A percentile compares a stretch with the other conserved stretches of the same genome.
phyloP scores from a whole-genome alignment of 371 early-diverging fungal genomes.

The Lichtheimia ramosa region DNA sequence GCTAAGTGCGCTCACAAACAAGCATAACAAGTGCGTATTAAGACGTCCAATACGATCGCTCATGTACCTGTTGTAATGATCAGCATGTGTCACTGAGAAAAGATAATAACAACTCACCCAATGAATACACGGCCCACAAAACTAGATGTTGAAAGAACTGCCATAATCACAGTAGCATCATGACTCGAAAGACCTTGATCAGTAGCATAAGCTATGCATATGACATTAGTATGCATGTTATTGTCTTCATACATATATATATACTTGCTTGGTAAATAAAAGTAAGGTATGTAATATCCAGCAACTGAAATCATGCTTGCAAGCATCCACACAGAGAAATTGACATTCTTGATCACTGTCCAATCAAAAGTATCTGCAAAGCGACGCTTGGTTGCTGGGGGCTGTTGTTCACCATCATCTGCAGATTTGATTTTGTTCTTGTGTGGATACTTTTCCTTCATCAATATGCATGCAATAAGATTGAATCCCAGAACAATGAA shows the following conservation, averaged over 20 bases:
- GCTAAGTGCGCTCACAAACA: background rate
- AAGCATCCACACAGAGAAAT: slow-evolving; percentile 29
- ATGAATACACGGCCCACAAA: slow-evolving; percentile 47
- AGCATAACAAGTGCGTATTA: background rate
- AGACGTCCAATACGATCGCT: background rate
- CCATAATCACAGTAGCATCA: slow-evolving; percentile 14
- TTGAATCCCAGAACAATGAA: slow-evolving; percentile 37
- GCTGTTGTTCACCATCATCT: background rate
- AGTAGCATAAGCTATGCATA: slow-evolving; percentile 16
- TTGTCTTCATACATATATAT: no score
- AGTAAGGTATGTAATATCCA: slow-evolving; percentile 53
- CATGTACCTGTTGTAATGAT: background rate
- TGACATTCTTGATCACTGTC: slow-evolving; percentile 30
- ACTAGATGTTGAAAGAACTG: slow-evolving; percentile 39
- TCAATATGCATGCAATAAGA: slow-evolving; percentile 21
- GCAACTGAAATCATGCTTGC: slow-evolving; percentile 31
- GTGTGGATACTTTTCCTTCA: slow-evolving; percentile 24
- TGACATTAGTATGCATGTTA: background rate
- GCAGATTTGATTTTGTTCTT: slow-evolving; percentile 12
- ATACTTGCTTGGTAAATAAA: slow-evolving; percentile 35
- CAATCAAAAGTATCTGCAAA: slow-evolving; percentile 33
- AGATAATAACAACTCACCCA: slow-evolving; percentile 15
- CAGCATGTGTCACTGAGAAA: background rate
- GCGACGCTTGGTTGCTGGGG: slow-evolving; percentile 5
- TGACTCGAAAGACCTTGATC: slow-evolving; percentile 7